Evolutionary conservation across 768 basidiomycete species (phyloP), one percentile per base, ranked within the genome.

Genomic region (Rhizopogon vulgaris): DNA sequence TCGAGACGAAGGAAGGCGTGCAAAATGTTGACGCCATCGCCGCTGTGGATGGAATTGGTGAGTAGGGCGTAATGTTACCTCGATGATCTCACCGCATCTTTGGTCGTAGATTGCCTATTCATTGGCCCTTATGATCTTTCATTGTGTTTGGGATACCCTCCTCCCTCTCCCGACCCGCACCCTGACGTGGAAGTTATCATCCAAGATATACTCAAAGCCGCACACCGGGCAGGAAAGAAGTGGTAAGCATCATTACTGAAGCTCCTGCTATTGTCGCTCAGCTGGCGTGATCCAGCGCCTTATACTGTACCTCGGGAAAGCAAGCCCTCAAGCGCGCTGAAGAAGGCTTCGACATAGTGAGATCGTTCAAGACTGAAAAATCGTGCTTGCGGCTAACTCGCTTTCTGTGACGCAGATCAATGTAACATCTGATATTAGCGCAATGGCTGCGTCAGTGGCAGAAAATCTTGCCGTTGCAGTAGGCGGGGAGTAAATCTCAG

Each of bases 121-220:
- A 78, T 86, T 49, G 84, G 84, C 3, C 84, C 84, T 3, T 86
- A 79, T 54, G 84, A 86, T 60, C 73, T 87, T 38, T 87, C 85
- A 1, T 71, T 84, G 47, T 73, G 77, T 1, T 69, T 84, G 25
- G 83, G 84, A 34, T 80, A 76, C 60, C 75, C 80, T 1, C 66
- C 79, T 5, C 84, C 84, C 14, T 74, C 76, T 28, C 85, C 83
- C 0, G 79, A 85, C 56, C 81, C 82, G 0, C 79, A 85, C 54
- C 79, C 83, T 0, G 77, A 82, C 3, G 78, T 84, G 3, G 85
- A 87, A 59, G 67, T 72, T 51, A 63, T 78, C 7, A 83, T 87
- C 36, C 78, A 84, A 52, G 62, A 64, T 14, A 78, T 86, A 24
- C 68, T 81, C 28, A 57, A 69, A 37, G 73, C 63, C 2, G 68